Evolutionary conservation across 345 rosid species (phyloP).

Genomic region (Orychophragmus violaceus): DNA sequence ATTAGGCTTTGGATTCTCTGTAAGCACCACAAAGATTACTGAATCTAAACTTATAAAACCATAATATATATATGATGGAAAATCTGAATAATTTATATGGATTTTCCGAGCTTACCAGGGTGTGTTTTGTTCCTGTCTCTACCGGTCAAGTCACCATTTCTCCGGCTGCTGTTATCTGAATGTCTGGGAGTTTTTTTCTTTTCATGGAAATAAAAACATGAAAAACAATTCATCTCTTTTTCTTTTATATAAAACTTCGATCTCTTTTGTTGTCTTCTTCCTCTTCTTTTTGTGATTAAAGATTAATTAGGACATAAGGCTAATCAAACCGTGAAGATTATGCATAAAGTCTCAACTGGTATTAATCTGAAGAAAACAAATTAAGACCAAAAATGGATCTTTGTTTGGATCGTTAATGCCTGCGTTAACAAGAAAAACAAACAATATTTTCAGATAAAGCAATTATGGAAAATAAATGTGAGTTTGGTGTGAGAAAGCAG

Average conservation of each 20-base stretch:
- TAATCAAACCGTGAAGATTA: no score
- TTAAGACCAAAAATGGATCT: no score
- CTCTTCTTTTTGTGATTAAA: not conserved
- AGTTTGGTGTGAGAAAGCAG: not conserved
- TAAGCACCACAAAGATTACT: not conserved
- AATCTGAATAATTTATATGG: not conserved
- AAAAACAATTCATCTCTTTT: constrained; percentile 63
- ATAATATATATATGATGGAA: not conserved
- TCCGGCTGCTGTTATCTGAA: constrained; percentile 25
- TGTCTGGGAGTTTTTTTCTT: constrained; percentile 32
- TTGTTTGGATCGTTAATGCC: not conserved
- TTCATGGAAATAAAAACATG: constrained; percentile 63
- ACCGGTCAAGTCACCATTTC: constrained; percentile 21
- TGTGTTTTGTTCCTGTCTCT: constrained; percentile 33
- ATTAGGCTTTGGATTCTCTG: constrained; percentile 22
- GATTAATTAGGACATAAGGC: not conserved
- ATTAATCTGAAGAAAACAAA: not conserved
- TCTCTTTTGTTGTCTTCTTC: not conserved
- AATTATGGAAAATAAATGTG: not conserved
- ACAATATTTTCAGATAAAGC: not conserved
- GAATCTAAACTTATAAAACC: not conserved
- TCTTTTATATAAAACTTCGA: not conserved
- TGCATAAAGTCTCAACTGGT: not conserved
- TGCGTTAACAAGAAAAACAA: constrained; percentile 3
- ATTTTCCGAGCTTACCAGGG: constrained; percentile 19